Conservation (phyloP, 1,139 yeast genomes). For the Pichia cactophila region DNA sequence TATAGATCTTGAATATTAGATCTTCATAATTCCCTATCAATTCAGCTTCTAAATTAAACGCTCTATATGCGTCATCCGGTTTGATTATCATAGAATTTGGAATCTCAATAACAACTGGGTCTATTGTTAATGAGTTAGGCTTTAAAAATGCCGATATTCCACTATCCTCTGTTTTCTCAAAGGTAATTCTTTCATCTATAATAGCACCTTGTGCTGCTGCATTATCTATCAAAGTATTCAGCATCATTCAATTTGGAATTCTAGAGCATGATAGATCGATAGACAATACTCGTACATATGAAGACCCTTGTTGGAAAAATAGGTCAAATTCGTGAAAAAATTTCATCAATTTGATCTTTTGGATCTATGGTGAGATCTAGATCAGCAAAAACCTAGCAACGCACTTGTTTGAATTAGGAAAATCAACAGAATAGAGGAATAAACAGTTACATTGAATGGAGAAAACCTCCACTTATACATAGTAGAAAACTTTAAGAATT, state of each 20-base stretch:
- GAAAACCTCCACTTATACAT: background rate
- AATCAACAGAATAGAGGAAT: background rate
- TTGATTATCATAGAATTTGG: constrained; percentile 19
- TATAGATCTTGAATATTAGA: constrained; percentile 17
- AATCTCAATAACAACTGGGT: constrained; percentile 6
- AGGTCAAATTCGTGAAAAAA: no score
- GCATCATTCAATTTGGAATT: constrained; percentile 5
- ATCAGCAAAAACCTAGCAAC: no score
- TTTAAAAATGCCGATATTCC: constrained; percentile 15
- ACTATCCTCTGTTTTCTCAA: constrained; percentile 11
- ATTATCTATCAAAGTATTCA: constrained; percentile 15
- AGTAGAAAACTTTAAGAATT: background rate
- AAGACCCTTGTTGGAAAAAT: no score
- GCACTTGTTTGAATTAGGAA: no score
- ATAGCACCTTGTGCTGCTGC: constrained; percentile 14
- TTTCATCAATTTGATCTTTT: no score
- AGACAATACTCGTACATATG: no score
- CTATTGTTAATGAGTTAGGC: background rate
- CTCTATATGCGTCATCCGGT: constrained; percentile 18
- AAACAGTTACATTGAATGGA: background rate
- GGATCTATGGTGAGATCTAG: no score
- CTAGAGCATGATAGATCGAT: no score
- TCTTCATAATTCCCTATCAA: constrained; percentile 6
- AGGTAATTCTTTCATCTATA: constrained; percentile 15
- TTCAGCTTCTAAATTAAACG: constrained; percentile 4